phyloP scores from a whole-genome alignment of 345 rosid species.

The Eucalyptus brandiana region DNA sequence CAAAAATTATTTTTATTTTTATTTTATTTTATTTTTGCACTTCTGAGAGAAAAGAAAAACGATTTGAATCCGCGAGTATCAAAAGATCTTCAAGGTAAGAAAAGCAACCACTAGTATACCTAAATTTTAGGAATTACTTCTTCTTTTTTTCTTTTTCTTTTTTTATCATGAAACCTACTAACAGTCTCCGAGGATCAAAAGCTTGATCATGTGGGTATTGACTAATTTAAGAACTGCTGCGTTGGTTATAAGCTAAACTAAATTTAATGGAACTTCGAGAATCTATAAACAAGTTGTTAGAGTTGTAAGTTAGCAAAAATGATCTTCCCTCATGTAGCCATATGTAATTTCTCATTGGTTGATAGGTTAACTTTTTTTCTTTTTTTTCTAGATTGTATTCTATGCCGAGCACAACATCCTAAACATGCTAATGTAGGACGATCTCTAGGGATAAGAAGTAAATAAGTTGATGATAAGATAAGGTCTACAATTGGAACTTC shows the following conservation, averaged over 20 bases:
- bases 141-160: no score
- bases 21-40: not conserved
- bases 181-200: not conserved
- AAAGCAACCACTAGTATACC: not conserved
- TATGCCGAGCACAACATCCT: not conserved
- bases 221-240: not conserved
- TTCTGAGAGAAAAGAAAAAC: not conserved
- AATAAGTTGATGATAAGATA: not conserved
- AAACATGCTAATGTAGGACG: not conserved
- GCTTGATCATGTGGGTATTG: not conserved
- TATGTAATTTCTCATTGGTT: not conserved
- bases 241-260: not conserved
- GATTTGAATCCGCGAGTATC: not conserved
- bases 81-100: not conserved
- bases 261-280: not conserved
- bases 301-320: not conserved
- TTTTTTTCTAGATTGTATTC: not conserved
- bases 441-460: not conserved
- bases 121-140: not conserved
- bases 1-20: not conserved
- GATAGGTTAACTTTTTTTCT: not conserved
- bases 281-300: not conserved
- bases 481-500: not conserved
- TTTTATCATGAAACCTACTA: not conserved
- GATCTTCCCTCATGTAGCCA: not conserved